Base-by-base conservation (phyloP, 2,329 filamentous ascomycete species). In the Mycosphaerella arachidis region DNA sequence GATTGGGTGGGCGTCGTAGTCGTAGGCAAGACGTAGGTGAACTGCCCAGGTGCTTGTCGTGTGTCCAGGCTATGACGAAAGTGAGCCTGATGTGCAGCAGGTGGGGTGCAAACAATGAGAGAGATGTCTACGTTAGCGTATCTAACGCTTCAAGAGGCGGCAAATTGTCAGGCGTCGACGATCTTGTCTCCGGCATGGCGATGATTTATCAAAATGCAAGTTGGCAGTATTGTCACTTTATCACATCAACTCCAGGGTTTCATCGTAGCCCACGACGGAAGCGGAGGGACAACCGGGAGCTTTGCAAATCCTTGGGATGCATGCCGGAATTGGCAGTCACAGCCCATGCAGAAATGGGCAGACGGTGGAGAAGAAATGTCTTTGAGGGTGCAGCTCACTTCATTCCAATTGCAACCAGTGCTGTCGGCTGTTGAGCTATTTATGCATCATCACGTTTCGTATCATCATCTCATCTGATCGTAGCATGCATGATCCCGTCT, bases 401-500 rank as follows among this genome's bases (percentile, higher is more conserved):
- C 45, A 24, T 30, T 48, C 40, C 37, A 55, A 35, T 43, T 16
- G 37, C 56, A 46, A 48, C 56, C 56, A 55, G 33, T 53, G 52
- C 53, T 55, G 55, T 53, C 31, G 37, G 56, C 35, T 55, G 40
- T 33, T 58, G 6, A 27, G 51, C 30, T 48, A 37, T 45, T n/a
- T 46, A 50, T 48, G 51, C 35, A 30, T 50, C 37, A 27, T 58
- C 40, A 31, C 56, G 29, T 46, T 51, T 51, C 40, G 18, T 54
- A 6, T 54, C 54, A 48, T 56, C 55, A 50, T 51, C 56, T 46
- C 56, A 53, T 50, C 46, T 50, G 24, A 50, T 50, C 46, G 46
- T 50, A 27, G 33, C 56, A 48, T 58, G 56, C 27, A 31, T 20
- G 18, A 18, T 27, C 7, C 50, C 55, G 27, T 51, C 46, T 52